Percentiles rank a stretch among this genome's conserved stretches.
Conservation (phyloP, 164 flowering plant genomes). For the Umbilicus rupestris region DNA sequence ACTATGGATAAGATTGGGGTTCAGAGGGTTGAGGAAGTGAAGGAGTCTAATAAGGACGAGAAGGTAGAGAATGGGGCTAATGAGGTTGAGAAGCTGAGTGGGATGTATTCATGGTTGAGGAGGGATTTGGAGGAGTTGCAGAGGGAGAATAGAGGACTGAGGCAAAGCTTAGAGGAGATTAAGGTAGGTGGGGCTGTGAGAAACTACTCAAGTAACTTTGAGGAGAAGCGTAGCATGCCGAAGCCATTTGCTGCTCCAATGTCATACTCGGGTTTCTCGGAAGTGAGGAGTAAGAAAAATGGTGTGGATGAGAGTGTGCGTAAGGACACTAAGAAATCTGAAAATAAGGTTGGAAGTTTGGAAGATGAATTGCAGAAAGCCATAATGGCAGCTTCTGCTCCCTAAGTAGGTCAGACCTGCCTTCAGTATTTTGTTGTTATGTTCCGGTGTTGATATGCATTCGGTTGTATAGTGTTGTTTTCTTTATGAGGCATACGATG, state of each 20-base stretch:
- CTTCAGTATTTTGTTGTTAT: not conserved
- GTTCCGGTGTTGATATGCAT: not conserved
- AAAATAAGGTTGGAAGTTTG: constrained; percentile 23
- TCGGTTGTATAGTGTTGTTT: not conserved
- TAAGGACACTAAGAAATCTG: constrained; percentile 28
- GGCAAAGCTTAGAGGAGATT: constrained; percentile 34
- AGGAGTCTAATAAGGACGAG: constrained; percentile 16
- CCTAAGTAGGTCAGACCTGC: constrained; percentile 23
- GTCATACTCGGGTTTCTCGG: constrained; percentile 28
- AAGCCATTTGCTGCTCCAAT: constrained; percentile 7
- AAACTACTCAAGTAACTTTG: constrained; percentile 11
- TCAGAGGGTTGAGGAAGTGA: constrained; percentile 48
- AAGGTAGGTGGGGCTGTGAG: constrained; percentile 14
- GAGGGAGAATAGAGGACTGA: constrained; percentile 54
- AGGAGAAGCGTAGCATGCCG: constrained; percentile 12
- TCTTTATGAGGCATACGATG: not conserved
- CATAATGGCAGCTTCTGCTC: constrained; percentile 57
- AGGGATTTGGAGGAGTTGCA: constrained; percentile 57
- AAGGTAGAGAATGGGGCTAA: constrained; percentile 13
- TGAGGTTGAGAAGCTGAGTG: constrained; percentile 42
- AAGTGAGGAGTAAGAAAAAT: constrained; percentile 42
- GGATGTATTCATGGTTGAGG: constrained; percentile 61
- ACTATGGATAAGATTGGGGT: constrained; percentile 58
- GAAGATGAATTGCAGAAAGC: constrained; percentile 72
- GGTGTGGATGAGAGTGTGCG: constrained; percentile 23